Evolutionary conservation across 768 basidiomycete genomes (phyloP).

Genomic region (Lactarius deliciosus): DNA sequence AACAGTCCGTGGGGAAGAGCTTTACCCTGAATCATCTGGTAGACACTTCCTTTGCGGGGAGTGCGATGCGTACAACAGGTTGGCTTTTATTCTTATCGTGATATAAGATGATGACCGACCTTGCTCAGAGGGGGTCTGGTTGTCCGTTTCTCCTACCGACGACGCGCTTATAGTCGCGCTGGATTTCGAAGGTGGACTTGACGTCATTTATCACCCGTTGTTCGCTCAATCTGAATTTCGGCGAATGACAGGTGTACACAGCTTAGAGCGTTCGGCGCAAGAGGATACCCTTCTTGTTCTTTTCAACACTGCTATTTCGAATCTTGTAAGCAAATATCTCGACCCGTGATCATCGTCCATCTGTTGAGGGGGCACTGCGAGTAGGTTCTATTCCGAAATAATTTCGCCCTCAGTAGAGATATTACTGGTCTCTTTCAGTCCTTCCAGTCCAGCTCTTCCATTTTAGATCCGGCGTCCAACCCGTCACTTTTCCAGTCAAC

Average conservation of each 20-base stretch:
- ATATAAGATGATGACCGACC: too few relatives aligned
- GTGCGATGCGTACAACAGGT: conserved; percentile 61
- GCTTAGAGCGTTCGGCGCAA: conserved; percentile 63
- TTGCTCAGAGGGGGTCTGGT: conserved; percentile 50
- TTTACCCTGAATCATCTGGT: conserved; percentile 59
- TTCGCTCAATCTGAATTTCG: too few relatives aligned
- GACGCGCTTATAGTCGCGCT: conserved; percentile 56
- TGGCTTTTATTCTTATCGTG: too few relatives aligned
- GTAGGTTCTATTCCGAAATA: conserved; percentile 64
- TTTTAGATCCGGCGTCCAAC: conserved; percentile 59
- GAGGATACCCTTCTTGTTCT: conserved; percentile 63
- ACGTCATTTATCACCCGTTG: conserved; percentile 11
- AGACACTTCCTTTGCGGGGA: conserved; percentile 65
- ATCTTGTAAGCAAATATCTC: too few relatives aligned
- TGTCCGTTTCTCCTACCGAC: conserved; percentile 62
- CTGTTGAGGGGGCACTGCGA: too few relatives aligned
- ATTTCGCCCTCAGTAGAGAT: conserved; percentile 61
- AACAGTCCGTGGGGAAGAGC: conserved; percentile 65
- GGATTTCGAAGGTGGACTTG: conserved; percentile 56
- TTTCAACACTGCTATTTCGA: conserved; percentile 63
- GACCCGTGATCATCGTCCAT: too few relatives aligned
- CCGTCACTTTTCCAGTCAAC: conserved; percentile 60
- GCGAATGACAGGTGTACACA: conserved; percentile 48
- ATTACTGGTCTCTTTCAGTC: conserved; percentile 62
- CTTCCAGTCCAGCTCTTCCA: conserved; percentile 55